These are phyloP conservation scores for Phytophthora sansomeana DNA, from an alignment of 352 stramenopile genomes.

Conservation along the genomic window DNA sequence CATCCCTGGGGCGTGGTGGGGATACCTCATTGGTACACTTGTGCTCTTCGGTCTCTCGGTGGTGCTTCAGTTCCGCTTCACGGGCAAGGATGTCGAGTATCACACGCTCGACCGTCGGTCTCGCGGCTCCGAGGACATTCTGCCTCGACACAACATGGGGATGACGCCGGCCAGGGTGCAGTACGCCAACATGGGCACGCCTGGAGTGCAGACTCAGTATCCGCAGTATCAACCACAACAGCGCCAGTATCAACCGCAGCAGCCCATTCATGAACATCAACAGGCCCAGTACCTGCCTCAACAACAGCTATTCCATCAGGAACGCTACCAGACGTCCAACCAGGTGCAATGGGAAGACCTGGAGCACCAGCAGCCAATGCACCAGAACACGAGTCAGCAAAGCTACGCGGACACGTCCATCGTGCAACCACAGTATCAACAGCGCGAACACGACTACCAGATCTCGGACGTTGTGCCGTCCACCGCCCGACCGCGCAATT, in stretches of 20 bases:
- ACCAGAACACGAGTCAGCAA: constrained; percentile 10
- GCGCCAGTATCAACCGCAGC: too few relatives aligned
- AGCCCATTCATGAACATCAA: too few relatives aligned
- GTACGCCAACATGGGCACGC: constrained; percentile 31
- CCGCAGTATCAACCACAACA: constrained; percentile 22
- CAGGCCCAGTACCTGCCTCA: too few relatives aligned
- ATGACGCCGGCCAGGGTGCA: constrained; percentile 34
- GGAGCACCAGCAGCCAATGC: constrained; percentile 16
- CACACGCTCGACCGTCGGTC: constrained; percentile 40
- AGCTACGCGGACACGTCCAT: constrained; percentile 30
- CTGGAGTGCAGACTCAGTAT: constrained; percentile 25
- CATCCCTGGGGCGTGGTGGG: constrained; percentile 68
- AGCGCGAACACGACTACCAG: constrained; percentile 41
- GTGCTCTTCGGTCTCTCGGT: constrained; percentile 58
- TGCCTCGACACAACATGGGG: constrained; percentile 17
- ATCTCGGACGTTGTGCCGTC: constrained; percentile 35
- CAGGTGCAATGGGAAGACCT: constrained; percentile 40
- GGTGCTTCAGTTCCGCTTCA: constrained; percentile 58
- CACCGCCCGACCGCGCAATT: constrained; percentile 17
- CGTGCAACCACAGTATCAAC: constrained; percentile 38
- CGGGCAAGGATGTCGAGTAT: constrained; percentile 48
- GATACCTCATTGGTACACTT: constrained; percentile 61
- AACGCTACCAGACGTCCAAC: constrained; percentile 36
- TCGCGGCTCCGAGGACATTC: constrained; percentile 15
- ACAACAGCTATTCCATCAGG: too few relatives aligned